Percentiles rank a stretch among this genome's conserved stretches.
phyloP scores from a whole-genome alignment of 176 grass and related monocot species.

The Saccharum spontaneum region DNA sequence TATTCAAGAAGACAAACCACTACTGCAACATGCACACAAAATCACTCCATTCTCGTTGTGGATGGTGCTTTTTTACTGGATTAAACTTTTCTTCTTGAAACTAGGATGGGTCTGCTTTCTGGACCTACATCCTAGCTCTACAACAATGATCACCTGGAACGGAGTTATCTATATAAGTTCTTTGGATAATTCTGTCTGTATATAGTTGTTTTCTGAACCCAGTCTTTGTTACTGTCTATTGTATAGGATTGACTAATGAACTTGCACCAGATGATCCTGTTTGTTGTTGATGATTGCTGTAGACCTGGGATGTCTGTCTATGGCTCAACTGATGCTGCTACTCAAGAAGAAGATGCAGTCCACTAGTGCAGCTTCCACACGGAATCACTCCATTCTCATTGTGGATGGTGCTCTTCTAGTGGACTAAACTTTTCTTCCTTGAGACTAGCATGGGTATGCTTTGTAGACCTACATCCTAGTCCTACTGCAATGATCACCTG shows the following conservation, averaged over 20 bases:
- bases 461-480: conserved; percentile 9
- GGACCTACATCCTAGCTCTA: conserved; percentile 8
- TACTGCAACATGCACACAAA: neutral
- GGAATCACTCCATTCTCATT: neutral
- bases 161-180: neutral
- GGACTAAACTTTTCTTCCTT: neutral
- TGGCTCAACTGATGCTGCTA: neutral
- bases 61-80: neutral
- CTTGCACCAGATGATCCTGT: neutral
- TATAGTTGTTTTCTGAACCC: neutral
- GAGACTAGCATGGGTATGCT: neutral
- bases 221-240: neutral
- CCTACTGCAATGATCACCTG: neutral
- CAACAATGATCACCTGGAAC: neutral
- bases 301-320: conserved; percentile 4
- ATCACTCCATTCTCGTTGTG: neutral
- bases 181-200: neutral
- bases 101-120: neutral
- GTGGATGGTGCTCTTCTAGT: neutral
- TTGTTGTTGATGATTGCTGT: neutral
- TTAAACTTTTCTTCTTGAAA: neutral
- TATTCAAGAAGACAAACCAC: neutral
- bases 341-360: neutral
- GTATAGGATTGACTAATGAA: neutral
- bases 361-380: neutral